phyloP scores from a whole-genome alignment of 805 yeast genomes.

The Candida broadrunensis region DNA sequence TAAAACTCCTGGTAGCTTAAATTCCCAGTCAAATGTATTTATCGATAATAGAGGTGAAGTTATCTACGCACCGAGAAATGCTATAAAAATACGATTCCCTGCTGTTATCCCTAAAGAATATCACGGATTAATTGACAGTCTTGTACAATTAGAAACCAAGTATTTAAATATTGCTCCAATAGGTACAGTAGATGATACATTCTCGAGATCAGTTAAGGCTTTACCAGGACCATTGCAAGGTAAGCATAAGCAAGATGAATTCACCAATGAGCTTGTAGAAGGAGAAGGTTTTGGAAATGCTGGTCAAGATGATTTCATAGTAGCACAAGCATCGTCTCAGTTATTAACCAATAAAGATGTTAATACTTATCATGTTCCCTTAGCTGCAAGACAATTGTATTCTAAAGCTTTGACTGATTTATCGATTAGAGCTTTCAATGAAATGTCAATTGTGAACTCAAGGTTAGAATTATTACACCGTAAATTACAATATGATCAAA shows the following conservation, averaged over 20 bases:
- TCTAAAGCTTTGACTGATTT: conserved; percentile 34
- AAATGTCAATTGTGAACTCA: conserved; percentile 34
- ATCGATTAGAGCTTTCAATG: conserved; percentile 38
- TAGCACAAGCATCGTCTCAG: conserved; percentile 33
- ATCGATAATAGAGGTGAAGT: conserved; percentile 58
- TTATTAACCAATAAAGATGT: conserved; percentile 30
- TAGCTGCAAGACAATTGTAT: conserved; percentile 29
- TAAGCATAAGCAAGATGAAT: not conserved
- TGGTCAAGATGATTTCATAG: conserved; percentile 23
- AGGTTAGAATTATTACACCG: conserved; percentile 48
- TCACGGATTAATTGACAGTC: conserved; percentile 12
- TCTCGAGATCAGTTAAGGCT: conserved; percentile 19
- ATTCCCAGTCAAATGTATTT: conserved; percentile 56
- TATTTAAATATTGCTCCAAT: conserved; percentile 32
- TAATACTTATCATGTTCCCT: conserved; percentile 35
- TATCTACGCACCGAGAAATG: conserved; percentile 42
- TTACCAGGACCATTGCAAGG: conserved; percentile 15
- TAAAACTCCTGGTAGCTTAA: conserved; percentile 46
- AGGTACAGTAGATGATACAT: conserved; percentile 31
- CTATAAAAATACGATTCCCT: conserved; percentile 55
- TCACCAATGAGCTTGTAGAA: not conserved
- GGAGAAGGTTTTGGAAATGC: conserved; percentile 8
- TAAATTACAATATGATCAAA: conserved; percentile 37
- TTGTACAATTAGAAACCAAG: conserved; percentile 30
- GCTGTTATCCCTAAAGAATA: conserved; percentile 37